Evolutionary conservation across 345 rosid species (phyloP).

Genomic region (Excoecaria agallocha): DNA sequence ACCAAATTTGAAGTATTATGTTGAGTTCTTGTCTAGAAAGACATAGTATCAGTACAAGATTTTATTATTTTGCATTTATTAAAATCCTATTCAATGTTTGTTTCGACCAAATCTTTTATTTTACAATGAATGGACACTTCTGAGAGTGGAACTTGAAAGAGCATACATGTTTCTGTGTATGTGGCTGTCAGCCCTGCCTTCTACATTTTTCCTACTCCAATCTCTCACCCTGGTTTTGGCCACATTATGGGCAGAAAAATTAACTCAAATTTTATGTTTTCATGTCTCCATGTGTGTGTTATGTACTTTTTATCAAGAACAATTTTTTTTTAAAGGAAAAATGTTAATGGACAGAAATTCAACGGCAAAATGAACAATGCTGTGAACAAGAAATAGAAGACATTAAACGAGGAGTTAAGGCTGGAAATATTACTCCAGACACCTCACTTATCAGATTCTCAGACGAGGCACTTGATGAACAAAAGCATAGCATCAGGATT

Average conservation of each 20-base stretch:
- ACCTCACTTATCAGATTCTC: slow-evolving; percentile 64
- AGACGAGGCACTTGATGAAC: slow-evolving; percentile 87
- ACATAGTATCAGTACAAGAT: too few species aligned
- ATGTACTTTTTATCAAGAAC: neutral
- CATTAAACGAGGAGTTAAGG: slow-evolving; percentile 53
- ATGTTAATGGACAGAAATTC: slow-evolving; percentile 48
- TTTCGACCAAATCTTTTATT: too few species aligned
- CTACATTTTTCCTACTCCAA: neutral
- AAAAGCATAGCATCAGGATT: slow-evolving; percentile 85
- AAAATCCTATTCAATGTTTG: too few species aligned
- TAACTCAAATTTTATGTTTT: neutral
- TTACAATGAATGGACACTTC: too few species aligned
- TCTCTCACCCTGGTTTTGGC: neutral
- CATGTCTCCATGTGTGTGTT: neutral
- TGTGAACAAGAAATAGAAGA: slow-evolving; percentile 91
- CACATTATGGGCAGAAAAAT: neutral
- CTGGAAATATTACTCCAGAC: slow-evolving; percentile 54
- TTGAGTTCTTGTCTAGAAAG: too few species aligned
- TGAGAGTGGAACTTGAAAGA: neutral
- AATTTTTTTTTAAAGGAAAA: neutral
- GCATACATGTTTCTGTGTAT: neutral
- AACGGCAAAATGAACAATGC: slow-evolving; percentile 76
- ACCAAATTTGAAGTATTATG: too few species aligned
- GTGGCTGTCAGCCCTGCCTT: neutral
- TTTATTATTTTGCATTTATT: too few species aligned